Percentiles rank a stretch among this genome's conserved stretches.
These are phyloP conservation scores for Psilocybe mexicana DNA, from an alignment of 1,284 basidiomycete genomes.

Conservation along the genomic window DNA sequence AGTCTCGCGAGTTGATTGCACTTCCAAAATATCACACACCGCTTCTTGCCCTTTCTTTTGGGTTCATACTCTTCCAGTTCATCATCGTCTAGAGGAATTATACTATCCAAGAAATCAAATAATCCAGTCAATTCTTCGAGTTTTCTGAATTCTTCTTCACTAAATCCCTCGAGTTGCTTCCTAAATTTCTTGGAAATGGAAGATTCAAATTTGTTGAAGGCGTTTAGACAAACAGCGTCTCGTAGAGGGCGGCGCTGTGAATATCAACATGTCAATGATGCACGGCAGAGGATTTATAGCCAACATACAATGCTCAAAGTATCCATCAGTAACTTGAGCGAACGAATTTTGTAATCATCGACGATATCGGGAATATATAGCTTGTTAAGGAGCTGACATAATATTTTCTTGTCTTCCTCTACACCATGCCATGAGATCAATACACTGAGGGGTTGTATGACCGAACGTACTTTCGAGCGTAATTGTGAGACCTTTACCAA, in stretches of 20 bases:
- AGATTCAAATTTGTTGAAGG: slow-evolving; percentile 75
- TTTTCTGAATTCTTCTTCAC: slow-evolving; percentile 69
- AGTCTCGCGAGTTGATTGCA: neutral
- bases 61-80: slow-evolving; percentile 43
- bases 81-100: slow-evolving; percentile 54
- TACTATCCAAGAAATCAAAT: slow-evolving; percentile 69
- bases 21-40: slow-evolving; percentile 31
- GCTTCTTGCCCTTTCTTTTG: slow-evolving; percentile 43
- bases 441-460: neutral
- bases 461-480: slow-evolving; percentile 38
- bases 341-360: slow-evolving; percentile 68
- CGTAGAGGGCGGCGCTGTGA: slow-evolving; percentile 71
- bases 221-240: slow-evolving; percentile 76
- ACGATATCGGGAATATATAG: slow-evolving; percentile 73
- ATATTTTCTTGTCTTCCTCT: slow-evolving; percentile 79
- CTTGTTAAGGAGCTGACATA: slow-evolving; percentile 75
- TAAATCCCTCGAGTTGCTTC: slow-evolving; percentile 68
- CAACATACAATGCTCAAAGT: slow-evolving; percentile 60
- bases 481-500: slow-evolving; percentile 37
- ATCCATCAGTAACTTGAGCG: slow-evolving; percentile 63
- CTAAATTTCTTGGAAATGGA: slow-evolving; percentile 71
- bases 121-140: slow-evolving; percentile 57
- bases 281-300: neutral
- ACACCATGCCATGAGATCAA: slow-evolving; percentile 1
- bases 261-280: neutral